These are phyloP conservation scores for Sherardia arvensis DNA, from an alignment of 257 asterid genomes.

Conservation along the genomic window DNA sequence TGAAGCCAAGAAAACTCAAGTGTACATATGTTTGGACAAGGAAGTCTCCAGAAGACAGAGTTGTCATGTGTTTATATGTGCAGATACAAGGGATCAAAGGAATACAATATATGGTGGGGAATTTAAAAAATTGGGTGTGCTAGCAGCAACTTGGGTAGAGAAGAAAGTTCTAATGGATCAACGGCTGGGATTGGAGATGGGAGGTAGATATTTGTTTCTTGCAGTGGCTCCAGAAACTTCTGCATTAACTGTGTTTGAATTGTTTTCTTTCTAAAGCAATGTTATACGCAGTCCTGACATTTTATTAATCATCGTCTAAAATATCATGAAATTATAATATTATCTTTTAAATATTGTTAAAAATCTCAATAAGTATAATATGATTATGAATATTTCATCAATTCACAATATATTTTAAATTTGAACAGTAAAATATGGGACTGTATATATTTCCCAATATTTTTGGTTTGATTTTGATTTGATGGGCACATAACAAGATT, in stretches of 20 bases:
- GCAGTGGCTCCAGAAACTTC: constrained; percentile 26
- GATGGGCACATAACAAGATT: neutral
- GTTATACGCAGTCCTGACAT: no score
- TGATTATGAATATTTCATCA: no score
- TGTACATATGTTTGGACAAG: constrained; percentile 1
- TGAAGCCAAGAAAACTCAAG: neutral
- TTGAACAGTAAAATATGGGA: no score
- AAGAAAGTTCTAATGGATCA: neutral
- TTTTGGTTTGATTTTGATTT: neutral
- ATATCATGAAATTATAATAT: no score
- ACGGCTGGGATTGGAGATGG: constrained; percentile 13
- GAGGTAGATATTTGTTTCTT: constrained; percentile 9
- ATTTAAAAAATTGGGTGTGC: neutral
- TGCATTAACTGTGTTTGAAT: constrained; percentile 3
- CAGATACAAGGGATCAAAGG: neutral
- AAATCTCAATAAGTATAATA: no score
- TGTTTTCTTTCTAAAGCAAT: no score
- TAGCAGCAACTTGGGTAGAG: neutral
- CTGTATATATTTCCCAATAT: no score
- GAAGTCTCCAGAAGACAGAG: constrained; percentile 47
- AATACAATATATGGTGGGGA: neutral
- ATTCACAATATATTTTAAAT: no score
- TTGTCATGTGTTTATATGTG: neutral
- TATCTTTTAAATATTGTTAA: no score
- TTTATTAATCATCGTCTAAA: no score